These are phyloP conservation scores for Brassica balearica DNA, from an alignment of 441 rosid species.

Conservation along the genomic window DNA sequence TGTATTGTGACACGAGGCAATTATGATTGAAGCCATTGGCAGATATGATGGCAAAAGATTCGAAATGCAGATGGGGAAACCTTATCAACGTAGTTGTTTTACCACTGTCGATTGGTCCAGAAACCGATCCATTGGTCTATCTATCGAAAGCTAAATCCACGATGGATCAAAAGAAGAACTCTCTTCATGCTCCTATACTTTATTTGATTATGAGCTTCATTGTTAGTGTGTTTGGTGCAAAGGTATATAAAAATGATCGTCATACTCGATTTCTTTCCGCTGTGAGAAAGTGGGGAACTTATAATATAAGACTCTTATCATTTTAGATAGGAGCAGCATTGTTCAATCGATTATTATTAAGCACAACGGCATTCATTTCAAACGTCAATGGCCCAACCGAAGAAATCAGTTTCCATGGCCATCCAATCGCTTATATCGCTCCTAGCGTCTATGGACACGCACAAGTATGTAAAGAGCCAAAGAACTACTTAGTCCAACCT, in stretches of 20 bases:
- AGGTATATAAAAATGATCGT: constrained; percentile 21
- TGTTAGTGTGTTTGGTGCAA: constrained; percentile 47
- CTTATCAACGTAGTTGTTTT: constrained; percentile 55
- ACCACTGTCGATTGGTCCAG: constrained; percentile 55
- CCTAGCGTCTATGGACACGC: constrained; percentile 78
- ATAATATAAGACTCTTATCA: not conserved
- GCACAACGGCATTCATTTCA: constrained; percentile 64
- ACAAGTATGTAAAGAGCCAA: constrained; percentile 49
- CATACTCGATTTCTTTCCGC: not conserved
- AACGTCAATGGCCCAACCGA: constrained; percentile 69
- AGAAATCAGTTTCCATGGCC: constrained; percentile 73
- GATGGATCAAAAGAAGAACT: constrained; percentile 65
- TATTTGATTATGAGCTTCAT: constrained; percentile 44
- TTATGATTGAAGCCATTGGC: constrained; percentile 55
- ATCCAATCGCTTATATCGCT: constrained; percentile 66
- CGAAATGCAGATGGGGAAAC: constrained; percentile 71
- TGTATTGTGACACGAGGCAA: not conserved
- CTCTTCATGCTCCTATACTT: constrained; percentile 54
- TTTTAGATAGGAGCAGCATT: constrained; percentile 32
- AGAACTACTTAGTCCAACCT: not conserved
- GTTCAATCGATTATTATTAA: constrained; percentile 48
- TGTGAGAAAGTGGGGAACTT: not conserved
- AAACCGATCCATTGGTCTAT: constrained; percentile 61
- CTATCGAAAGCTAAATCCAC: constrained; percentile 60
- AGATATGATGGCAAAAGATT: constrained; percentile 60